Evolutionary conservation across 129 eudicot genomes (phyloP).

Genomic region (Pulicaria dysenterica): DNA sequence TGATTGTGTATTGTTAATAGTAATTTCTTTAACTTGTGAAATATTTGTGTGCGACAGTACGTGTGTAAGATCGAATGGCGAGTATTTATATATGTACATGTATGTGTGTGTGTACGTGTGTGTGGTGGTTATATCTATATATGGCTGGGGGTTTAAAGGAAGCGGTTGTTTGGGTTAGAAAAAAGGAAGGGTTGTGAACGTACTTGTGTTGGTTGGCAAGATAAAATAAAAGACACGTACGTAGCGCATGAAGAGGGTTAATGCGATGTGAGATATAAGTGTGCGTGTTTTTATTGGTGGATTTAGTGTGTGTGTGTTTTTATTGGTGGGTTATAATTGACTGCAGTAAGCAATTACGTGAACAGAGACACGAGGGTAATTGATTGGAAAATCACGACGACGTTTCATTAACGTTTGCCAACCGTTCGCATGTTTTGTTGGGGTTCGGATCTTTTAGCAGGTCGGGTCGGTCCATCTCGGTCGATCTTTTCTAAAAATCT

Average conservation of each 20-base stretch:
- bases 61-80: background rate
- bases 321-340: slow-evolving; percentile 4
- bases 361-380: slow-evolving; percentile 53
- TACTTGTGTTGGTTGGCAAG: slow-evolving; percentile 42
- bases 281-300: slow-evolving; percentile 19
- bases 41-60: background rate
- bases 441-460: background rate
- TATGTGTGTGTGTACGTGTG: background rate
- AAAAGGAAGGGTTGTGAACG: slow-evolving; percentile 15
- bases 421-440: background rate
- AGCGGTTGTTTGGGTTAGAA: background rate
- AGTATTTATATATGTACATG: too few relatives aligned
- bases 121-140: slow-evolving; percentile 25
- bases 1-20: background rate
- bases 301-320: slow-evolving; percentile 1
- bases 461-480: background rate
- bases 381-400: slow-evolving; percentile 19
- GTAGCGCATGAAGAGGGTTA: slow-evolving; percentile 71
- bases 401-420: slow-evolving; percentile 8
- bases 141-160: slow-evolving; percentile 22
- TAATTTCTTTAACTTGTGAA: background rate
- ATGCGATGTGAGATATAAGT: slow-evolving; percentile 44
- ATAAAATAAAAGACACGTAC: slow-evolving; percentile 52
- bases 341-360: slow-evolving; percentile 67
- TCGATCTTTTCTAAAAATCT: too few relatives aligned